Evolutionary conservation across 768 basidiomycete genomes (phyloP).

Genomic region (Tulasnella sp.): DNA sequence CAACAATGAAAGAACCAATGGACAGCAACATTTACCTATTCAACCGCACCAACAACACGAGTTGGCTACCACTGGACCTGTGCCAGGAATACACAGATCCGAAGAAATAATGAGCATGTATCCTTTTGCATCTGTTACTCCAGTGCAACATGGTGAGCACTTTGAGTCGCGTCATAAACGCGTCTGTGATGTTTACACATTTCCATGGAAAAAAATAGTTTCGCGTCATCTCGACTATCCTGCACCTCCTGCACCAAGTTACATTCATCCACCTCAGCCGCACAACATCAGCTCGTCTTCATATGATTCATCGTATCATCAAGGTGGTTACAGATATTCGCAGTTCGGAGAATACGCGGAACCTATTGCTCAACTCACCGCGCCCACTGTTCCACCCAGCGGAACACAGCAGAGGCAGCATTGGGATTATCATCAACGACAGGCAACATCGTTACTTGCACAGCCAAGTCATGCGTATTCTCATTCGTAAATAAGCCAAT

Average conservation of each 20-base stretch:
- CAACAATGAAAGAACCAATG: no score
- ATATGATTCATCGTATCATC: not conserved
- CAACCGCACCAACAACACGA: no score
- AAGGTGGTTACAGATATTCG: conserved; percentile 26
- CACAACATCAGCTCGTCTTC: conserved; percentile 9
- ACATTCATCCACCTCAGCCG: conserved; percentile 6
- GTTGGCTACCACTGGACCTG: no score
- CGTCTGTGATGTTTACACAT: conserved; percentile 16
- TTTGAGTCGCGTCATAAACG: not conserved
- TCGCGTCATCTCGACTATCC: conserved; percentile 50
- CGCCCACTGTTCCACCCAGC: conserved; percentile 30
- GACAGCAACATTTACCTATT: no score
- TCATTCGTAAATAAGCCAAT: no score
- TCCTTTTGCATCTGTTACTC: conserved; percentile 62
- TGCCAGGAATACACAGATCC: no score
- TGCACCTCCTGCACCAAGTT: conserved; percentile 47
- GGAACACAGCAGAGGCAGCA: conserved; percentile 37
- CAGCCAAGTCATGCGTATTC: conserved; percentile 32
- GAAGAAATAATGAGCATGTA: conserved; percentile 33
- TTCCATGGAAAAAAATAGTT: conserved; percentile 31
- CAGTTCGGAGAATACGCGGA: conserved; percentile 58
- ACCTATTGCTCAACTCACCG: conserved; percentile 43
- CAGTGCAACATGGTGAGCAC: conserved; percentile 55
- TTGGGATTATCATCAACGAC: conserved; percentile 51
- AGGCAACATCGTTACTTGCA: conserved; percentile 47